Base-by-base conservation (phyloP, 2,329 filamentous ascomycete species). In the Ilyonectria sp. region DNA sequence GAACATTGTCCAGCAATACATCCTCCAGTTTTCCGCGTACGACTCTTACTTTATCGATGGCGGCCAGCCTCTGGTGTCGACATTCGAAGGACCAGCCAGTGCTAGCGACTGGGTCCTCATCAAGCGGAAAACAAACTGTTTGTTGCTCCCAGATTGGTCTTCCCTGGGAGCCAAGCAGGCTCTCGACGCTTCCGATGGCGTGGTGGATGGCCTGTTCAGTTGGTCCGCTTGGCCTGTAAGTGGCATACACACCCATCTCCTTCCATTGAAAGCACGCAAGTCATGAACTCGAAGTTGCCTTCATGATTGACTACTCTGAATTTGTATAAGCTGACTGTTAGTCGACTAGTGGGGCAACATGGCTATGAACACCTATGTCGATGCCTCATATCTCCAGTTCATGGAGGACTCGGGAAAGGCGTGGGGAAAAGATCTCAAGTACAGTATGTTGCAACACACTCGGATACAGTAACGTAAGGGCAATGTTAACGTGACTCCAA, bases 91-190 rank as follows among this genome's bases (percentile, higher is more conserved):
- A 4, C 56, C 55, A 3, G 55, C 35, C 15, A 60, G 47, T 33
- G 49, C 62, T 40, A 46, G 46, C 37, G 62, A 65, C 23, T 65
- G 56, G 55, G 46, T 54, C 2, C 17, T 54, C 4, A 60, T 65
- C 49, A 60, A 60, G 19, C 26, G 15, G 3, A 54, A 60, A 35
- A 60, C 62, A 4, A 55, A 55, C 23, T 23, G 21, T 15, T 31
- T 65, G 4, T 60, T 65, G 7, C 29, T 60, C 6, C 56, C 62
- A 5, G 62, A 65, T 44, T 65, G 62, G 62, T 55, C 55, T 19
- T 65, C 62, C 13, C 62, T 65, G 3, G 62, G 62, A 37, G 62
- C 62, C 6, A 65, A 60, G 21, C 43, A 44, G 13, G 62, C 62
- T 11, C 49, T 55, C 6, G 52, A 54, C 19, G 21, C 40, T 19